Percentiles rank a stretch among this genome's conserved stretches.
These are phyloP conservation scores for Boletus rubropictus DNA, from an alignment of 768 basidiomycete genomes.

Conservation along the genomic window DNA sequence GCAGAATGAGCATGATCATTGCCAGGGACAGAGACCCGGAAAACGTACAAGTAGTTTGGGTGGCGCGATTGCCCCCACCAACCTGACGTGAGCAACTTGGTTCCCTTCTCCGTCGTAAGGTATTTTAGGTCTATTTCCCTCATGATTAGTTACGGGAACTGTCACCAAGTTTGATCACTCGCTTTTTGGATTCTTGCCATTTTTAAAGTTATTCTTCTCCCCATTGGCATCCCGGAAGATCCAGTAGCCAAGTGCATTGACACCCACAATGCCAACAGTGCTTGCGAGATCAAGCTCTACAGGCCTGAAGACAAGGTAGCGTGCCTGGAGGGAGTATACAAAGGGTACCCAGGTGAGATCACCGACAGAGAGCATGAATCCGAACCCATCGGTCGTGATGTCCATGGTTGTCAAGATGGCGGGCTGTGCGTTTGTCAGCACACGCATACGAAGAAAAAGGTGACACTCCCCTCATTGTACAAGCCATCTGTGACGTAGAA, in stretches of 20 bases:
- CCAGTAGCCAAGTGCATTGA: slow-evolving; percentile 74
- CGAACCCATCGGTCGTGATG: slow-evolving; percentile 95
- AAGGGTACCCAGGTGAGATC: slow-evolving; percentile 94
- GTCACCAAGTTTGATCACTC: background rate
- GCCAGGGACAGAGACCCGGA: background rate
- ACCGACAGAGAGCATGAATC: slow-evolving; percentile 95
- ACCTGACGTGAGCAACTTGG: slow-evolving; percentile 87
- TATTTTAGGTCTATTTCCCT: slow-evolving; percentile 57
- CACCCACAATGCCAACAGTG: slow-evolving; percentile 52
- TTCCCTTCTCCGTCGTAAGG: slow-evolving; percentile 78
- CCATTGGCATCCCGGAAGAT: slow-evolving; percentile 87
- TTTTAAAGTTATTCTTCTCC: slow-evolving; percentile 95
- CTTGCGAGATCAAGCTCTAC: slow-evolving; percentile 62
- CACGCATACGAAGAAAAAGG: background rate
- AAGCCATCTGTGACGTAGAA: slow-evolving; percentile 84
- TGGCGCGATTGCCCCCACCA: slow-evolving; percentile 97
- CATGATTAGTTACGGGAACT: slow-evolving; percentile 1
- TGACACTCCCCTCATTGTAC: slow-evolving; percentile 77
- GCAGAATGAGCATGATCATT: background rate
- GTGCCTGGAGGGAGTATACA: slow-evolving; percentile 87
- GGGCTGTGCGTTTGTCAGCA: slow-evolving; percentile 41
- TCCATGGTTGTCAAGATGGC: slow-evolving; percentile 95
- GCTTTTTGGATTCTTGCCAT: slow-evolving; percentile 94
- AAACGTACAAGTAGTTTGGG: slow-evolving; percentile 78
- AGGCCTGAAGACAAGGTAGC: slow-evolving; percentile 88